Evolutionary conservation across 2,329 filamentous ascomycete genomes (phyloP).

Genomic region (Boeremia lycopersici): DNA sequence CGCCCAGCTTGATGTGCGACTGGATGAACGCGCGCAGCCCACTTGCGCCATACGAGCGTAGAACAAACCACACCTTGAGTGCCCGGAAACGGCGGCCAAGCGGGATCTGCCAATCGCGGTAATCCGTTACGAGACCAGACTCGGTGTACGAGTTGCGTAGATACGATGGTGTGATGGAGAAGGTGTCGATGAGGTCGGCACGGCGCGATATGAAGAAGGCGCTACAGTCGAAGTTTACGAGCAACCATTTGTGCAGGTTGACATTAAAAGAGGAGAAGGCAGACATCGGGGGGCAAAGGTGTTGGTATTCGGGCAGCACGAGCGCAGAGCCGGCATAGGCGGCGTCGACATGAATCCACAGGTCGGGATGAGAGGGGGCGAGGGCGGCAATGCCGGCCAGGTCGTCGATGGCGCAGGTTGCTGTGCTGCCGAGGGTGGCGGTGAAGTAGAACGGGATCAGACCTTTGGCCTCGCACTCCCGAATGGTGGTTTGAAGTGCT

Average conservation of each 20-base stretch:
- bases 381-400: constrained; percentile 71
- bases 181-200: constrained; percentile 75
- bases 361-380: constrained; percentile 58
- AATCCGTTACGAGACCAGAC: constrained; percentile 85
- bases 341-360: constrained; percentile 95
- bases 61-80: constrained; percentile 94
- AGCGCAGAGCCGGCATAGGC: constrained; percentile 90
- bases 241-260: constrained; percentile 98
- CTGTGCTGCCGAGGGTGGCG: constrained; percentile 82
- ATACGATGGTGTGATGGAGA: constrained; percentile 81
- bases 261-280: constrained; percentile 88
- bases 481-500: constrained; percentile 66
- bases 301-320: constrained; percentile 79
- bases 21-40: constrained; percentile 77
- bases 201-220: constrained; percentile 80
- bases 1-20: constrained; percentile 70
- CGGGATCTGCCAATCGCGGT: constrained; percentile 96
- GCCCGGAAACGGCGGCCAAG: constrained; percentile 86
- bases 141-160: constrained; percentile 82
- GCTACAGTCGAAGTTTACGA: constrained; percentile 86
- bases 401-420: constrained; percentile 86
- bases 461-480: constrained; percentile 69
- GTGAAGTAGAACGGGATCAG: constrained; percentile 88
- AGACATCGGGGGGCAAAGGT: constrained; percentile 65
- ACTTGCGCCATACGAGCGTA: constrained; percentile 78